Evolutionary conservation across 441 rosid genomes (phyloP), one percentile per base, ranked within the genome.

Genomic region (Adansonia madagascariensis): DNA sequence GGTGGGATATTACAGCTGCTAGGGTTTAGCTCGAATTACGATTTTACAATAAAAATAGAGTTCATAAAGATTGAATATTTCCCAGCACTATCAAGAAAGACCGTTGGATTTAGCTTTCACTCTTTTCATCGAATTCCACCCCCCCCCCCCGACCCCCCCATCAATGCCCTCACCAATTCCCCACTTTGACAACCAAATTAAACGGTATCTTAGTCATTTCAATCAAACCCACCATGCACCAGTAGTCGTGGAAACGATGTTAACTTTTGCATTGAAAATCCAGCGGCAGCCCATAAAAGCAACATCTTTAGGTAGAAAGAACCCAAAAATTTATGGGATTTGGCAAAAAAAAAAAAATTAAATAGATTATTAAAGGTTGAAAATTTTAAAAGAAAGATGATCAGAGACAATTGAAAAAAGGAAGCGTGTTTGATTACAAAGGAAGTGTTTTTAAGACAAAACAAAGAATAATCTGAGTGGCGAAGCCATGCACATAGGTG

Each of bases 251-350:
- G 80, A 55, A 84, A 74, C 62, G 76, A 75, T 22, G 75, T 69
- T 60, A 60, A n/a, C 78, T 27, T 63, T 24, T 62, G 79, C 80
- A 70, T 74, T 49, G 81, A 64, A 81, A 84, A 79, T 77, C 83
- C 80, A 80, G 75, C 78, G 52, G 35, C 79, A 35, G 75, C 76
- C 80, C 73, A 63, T 69, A 20, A 73, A 87, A 80, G 83, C 85
- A 75, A 78, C 84, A 59, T 75, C 49, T 6, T 18, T 55, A 59
- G 4, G 50, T 12, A 53, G 8, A 56, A 76, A 76, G 73, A 66
- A 75, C 2, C 55, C 46, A n/a, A 43, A 31, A 10, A 15, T 18
- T 52, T 31, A 74, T 43, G 35, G 63, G 15, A 43, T 39, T 64
- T 64, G 22, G 49, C 47, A 35, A 35, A 35, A 35, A 35, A 35